Percentiles rank a stretch among this genome's conserved stretches.
These are phyloP conservation scores for Trichoderma reesei DNA, from an alignment of 495 filamentous ascomycete genomes.

Conservation along the genomic window DNA sequence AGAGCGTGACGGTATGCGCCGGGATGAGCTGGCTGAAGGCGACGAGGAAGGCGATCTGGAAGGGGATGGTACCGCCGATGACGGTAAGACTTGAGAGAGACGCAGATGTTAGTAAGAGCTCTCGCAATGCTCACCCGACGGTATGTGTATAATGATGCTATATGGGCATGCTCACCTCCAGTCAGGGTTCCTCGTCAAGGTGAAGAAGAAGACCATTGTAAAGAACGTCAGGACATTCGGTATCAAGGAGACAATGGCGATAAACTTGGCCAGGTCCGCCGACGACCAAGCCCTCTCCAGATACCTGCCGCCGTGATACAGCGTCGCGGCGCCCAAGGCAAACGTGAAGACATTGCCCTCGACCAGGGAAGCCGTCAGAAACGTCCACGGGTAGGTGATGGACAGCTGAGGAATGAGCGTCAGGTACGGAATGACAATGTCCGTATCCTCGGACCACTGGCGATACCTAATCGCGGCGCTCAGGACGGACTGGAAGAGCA, in stretches of 20 bases:
- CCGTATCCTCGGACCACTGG: conserved; percentile 44
- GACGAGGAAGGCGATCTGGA: conserved; percentile 91
- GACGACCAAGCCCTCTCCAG: conserved; percentile 93
- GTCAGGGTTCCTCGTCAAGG: conserved; percentile 53
- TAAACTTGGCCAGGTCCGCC: conserved; percentile 85
- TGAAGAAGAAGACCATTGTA: conserved; percentile 61
- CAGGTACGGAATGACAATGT: conserved; percentile 71
- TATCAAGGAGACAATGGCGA: conserved; percentile 63
- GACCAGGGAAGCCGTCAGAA: conserved; percentile 75
- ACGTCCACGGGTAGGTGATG: conserved; percentile 86
- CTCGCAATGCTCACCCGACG: neutral
- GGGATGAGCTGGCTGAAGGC: conserved; percentile 97
- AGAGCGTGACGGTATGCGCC: conserved; percentile 92
- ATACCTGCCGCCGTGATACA: conserved; percentile 92
- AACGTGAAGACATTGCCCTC: conserved; percentile 91
- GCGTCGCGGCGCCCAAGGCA: conserved; percentile 62
- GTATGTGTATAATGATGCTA: conserved; percentile 14
- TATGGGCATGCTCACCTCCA: conserved; percentile 52
- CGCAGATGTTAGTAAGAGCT: conserved; percentile 2
- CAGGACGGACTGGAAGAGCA: conserved; percentile 67
- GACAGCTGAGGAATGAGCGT: conserved; percentile 75
- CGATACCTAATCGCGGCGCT: conserved; percentile 69
- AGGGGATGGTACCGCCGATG: conserved; percentile 77
- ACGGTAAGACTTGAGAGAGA: conserved; percentile 50
- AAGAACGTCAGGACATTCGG: conserved; percentile 70